Evolutionary conservation across 106 monocot species (phyloP).

Genomic region (Iris macrosiphon): DNA sequence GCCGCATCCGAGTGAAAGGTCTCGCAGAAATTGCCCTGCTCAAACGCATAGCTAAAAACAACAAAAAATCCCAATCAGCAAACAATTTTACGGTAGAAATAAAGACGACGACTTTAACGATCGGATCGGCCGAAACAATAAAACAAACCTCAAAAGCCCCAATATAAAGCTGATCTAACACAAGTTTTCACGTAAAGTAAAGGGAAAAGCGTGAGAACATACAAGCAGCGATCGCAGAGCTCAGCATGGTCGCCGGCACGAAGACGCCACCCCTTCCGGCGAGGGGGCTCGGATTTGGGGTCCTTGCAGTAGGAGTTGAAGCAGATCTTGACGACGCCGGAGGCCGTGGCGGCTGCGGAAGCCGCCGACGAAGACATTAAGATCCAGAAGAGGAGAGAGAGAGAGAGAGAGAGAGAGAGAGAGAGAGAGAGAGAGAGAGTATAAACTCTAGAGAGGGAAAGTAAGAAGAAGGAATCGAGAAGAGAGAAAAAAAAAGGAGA

Average conservation of each 20-base stretch:
- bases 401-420: background rate
- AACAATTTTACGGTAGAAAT: too few relatives aligned
- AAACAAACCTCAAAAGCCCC: too few relatives aligned
- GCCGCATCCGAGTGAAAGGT: conserved; percentile 42
- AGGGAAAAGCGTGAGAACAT: background rate
- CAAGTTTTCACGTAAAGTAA: too few relatives aligned
- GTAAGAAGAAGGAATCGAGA: too few relatives aligned
- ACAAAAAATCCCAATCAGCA: background rate
- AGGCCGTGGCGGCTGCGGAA: background rate
- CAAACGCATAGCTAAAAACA: conserved; percentile 29
- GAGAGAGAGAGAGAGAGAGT: too few relatives aligned
- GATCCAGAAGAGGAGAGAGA: background rate
- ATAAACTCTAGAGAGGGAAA: too few relatives aligned
- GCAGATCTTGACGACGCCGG: conserved; percentile 31
- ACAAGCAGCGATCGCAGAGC: conserved; percentile 67
- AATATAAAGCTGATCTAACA: too few relatives aligned
- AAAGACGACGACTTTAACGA: too few relatives aligned
- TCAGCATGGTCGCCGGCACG: conserved; percentile 44
- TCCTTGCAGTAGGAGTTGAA: conserved; percentile 56
- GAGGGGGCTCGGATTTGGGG: conserved; percentile 22
- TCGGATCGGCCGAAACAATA: too few relatives aligned
- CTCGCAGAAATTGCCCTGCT: conserved; percentile 58
- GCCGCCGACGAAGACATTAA: background rate
- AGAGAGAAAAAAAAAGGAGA: too few relatives aligned
- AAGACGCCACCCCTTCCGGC: conserved; percentile 44